Evolutionary conservation across 768 basidiomycete species (phyloP).

Genomic region (Pleurotus platypus): DNA sequence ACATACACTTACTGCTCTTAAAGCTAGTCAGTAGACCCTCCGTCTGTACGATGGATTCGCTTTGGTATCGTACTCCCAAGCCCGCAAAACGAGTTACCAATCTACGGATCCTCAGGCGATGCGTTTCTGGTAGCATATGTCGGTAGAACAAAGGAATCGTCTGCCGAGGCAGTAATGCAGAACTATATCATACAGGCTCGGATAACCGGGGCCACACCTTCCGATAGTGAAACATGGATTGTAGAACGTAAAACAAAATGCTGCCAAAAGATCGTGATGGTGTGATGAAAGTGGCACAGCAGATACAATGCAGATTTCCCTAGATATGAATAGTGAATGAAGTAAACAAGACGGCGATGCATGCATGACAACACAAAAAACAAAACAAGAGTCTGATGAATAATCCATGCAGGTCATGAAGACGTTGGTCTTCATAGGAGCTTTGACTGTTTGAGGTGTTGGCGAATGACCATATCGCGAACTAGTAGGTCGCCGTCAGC

Average conservation of each 20-base stretch:
- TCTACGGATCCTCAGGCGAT: too few species aligned
- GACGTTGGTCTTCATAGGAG: conserved; percentile 23
- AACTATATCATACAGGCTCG: neutral
- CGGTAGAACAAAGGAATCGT: too few species aligned
- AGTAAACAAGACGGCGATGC: neutral
- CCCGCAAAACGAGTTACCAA: too few species aligned
- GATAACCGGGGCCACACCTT: neutral
- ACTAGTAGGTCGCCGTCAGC: conserved; percentile 33
- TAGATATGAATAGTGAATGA: neutral
- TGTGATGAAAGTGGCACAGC: neutral
- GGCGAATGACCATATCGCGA: conserved; percentile 78
- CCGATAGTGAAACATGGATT: neutral
- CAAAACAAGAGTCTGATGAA: neutral
- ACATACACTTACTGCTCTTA: too few species aligned
- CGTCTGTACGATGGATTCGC: too few species aligned
- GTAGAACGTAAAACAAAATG: neutral
- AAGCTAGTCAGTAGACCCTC: too few species aligned
- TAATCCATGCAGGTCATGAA: neutral
- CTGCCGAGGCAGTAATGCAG: too few species aligned
- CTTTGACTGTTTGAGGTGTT: conserved; percentile 72
- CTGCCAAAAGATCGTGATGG: too few species aligned
- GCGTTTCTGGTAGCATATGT: too few species aligned
- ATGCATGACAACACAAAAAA: neutral
- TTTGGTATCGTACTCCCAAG: too few species aligned
- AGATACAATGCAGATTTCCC: neutral